Evolutionary conservation across 192 early-diverging fungal genomes (phyloP).

Genomic region (Umbelopsis ramanniana): DNA sequence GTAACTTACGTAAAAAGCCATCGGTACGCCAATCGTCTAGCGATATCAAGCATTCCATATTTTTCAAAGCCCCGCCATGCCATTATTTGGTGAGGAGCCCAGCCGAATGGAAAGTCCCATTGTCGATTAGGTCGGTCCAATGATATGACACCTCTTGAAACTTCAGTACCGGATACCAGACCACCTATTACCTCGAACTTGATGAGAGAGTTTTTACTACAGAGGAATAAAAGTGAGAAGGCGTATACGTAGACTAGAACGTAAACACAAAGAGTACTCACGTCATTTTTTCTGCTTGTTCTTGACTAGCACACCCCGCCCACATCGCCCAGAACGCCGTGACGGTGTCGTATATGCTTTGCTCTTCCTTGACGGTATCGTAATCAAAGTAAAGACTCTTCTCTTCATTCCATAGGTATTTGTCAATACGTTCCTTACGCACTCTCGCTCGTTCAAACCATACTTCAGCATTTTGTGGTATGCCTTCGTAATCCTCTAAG

Average conservation of each 20-base stretch:
- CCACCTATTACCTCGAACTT: constrained; percentile 93
- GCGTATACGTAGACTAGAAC: background rate
- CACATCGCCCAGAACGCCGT: constrained; percentile 93
- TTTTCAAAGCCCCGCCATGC: constrained; percentile 89
- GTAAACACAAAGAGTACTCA: constrained; percentile 20
- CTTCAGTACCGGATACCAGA: constrained; percentile 90
- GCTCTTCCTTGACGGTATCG: constrained; percentile 70
- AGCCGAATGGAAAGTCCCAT: constrained; percentile 94
- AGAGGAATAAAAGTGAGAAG: background rate
- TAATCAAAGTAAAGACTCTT: constrained; percentile 89
- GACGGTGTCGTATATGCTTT: constrained; percentile 83
- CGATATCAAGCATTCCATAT: constrained; percentile 79
- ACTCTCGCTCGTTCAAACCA: constrained; percentile 70
- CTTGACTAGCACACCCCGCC: constrained; percentile 77
- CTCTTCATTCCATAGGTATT: constrained; percentile 85
- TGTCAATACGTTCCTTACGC: constrained; percentile 70
- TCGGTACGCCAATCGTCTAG: constrained; percentile 84
- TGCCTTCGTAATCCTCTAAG: constrained; percentile 36
- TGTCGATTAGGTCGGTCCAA: constrained; percentile 91
- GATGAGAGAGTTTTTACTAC: constrained; percentile 54
- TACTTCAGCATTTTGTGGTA: constrained; percentile 50
- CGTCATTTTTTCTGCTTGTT: constrained; percentile 82
- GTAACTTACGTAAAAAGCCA: constrained; percentile 86
- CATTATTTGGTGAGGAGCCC: constrained; percentile 99
- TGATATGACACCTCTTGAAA: constrained; percentile 81